These are phyloP conservation scores for Laguncularia racemosa DNA, from an alignment of 345 rosid species.

Conservation along the genomic window DNA sequence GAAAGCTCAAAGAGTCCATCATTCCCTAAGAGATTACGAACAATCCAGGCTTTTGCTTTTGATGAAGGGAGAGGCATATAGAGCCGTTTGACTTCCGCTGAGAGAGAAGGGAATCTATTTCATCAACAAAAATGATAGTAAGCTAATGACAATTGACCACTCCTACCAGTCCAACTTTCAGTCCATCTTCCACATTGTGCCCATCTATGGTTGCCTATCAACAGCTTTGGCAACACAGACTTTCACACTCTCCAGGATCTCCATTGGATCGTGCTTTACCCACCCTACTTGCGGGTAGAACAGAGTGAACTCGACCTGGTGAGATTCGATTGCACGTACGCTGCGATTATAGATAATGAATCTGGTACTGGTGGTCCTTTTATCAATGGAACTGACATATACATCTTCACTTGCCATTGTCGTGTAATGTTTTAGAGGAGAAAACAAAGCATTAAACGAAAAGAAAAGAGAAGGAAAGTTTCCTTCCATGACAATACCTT, in stretches of 20 bases:
- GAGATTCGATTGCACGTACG: slow-evolving; percentile 54
- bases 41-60: slow-evolving; percentile 97
- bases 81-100: slow-evolving; percentile 96
- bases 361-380: slow-evolving; percentile 90
- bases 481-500: no score
- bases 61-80: slow-evolving; percentile 93
- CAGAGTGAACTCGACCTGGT: slow-evolving; percentile 94
- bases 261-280: no score
- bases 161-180: no score
- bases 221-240: no score
- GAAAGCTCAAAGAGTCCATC: slow-evolving; percentile 85
- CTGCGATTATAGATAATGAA: slow-evolving; percentile 72
- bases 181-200: no score
- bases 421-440: background rate
- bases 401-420: slow-evolving; percentile 8
- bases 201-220: no score
- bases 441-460: background rate
- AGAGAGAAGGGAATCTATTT: slow-evolving; percentile 94
- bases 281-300: slow-evolving; percentile 92
- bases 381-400: slow-evolving; percentile 73
- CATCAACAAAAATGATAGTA: slow-evolving; percentile 96
- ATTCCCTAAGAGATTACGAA: slow-evolving; percentile 67
- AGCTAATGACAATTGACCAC: slow-evolving; percentile 98
- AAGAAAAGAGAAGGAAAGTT: no score
- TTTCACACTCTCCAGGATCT: no score